phyloP scores from a whole-genome alignment of 2,329 filamentous ascomycete genomes.

The Trichoderma gracile region DNA sequence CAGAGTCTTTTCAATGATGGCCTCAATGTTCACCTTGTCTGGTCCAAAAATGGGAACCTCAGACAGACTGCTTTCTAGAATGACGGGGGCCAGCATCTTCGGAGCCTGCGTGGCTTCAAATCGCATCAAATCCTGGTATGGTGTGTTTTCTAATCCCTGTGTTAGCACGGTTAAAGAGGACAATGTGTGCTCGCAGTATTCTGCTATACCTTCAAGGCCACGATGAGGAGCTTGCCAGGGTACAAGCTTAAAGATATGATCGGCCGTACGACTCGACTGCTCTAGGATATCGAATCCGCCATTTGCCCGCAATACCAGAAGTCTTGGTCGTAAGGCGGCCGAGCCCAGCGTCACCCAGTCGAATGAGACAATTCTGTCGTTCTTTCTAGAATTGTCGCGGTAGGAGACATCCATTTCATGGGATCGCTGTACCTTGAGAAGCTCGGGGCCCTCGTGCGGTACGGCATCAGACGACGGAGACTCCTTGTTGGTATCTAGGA shows the following conservation, averaged over 20 bases:
- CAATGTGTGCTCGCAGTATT: background rate
- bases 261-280: conserved; percentile 58
- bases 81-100: conserved; percentile 55
- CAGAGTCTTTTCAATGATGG: conserved; percentile 46
- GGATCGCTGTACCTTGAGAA: conserved; percentile 60
- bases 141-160: conserved; percentile 45
- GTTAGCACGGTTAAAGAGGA: background rate
- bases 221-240: conserved; percentile 62
- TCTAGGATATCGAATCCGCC: conserved; percentile 63
- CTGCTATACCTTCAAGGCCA: conserved; percentile 53
- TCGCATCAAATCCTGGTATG: conserved; percentile 58
- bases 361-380: conserved; percentile 65
- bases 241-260: conserved; percentile 60
- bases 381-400: conserved; percentile 51
- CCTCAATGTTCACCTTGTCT: conserved; percentile 46
- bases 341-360: conserved; percentile 65
- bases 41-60: conserved; percentile 59
- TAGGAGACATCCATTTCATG: conserved; percentile 64
- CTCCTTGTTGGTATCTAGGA: conserved; percentile 60
- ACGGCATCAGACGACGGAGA: conserved; percentile 42
- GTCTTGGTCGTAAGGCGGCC: conserved; percentile 56
- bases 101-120: conserved; percentile 58
- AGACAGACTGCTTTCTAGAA: conserved; percentile 55
- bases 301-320: conserved; percentile 60
- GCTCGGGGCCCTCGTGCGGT: conserved; percentile 54